These are phyloP conservation scores for Rhynchospora breviuscula DNA, from an alignment of 176 grass and related monocot genomes.

Conservation along the genomic window DNA sequence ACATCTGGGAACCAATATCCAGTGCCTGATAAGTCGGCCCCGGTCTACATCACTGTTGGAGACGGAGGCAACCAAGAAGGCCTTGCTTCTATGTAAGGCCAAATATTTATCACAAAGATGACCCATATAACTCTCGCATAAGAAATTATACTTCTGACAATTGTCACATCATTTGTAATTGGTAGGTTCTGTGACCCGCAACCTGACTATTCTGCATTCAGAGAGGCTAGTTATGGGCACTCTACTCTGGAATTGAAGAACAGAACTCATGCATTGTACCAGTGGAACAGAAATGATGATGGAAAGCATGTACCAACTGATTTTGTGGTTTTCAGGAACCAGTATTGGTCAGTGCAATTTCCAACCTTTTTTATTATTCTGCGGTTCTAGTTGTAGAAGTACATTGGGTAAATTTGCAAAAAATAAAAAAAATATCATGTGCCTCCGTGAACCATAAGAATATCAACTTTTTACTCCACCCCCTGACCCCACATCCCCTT, in stretches of 20 bases:
- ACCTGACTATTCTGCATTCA: conserved; percentile 88
- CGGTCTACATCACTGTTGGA: conserved; percentile 81
- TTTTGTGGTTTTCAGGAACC: conserved; percentile 74
- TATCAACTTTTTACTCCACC: neutral
- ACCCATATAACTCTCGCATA: neutral
- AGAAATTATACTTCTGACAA: neutral
- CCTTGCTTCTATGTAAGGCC: conserved; percentile 59
- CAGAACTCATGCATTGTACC: conserved; percentile 81
- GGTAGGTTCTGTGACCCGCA: conserved; percentile 71
- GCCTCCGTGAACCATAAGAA: neutral
- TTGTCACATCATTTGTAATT: neutral
- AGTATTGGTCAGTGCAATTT: conserved; percentile 58
- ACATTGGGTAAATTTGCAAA: neutral
- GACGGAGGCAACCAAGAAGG: conserved; percentile 98
- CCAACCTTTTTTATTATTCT: neutral
- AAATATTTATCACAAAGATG: neutral
- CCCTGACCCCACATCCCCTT: neutral
- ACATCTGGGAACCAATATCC: conserved; percentile 66
- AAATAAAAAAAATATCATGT: neutral
- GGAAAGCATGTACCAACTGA: conserved; percentile 62
- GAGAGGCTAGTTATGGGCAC: conserved; percentile 94
- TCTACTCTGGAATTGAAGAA: conserved; percentile 77
- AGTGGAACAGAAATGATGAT: conserved; percentile 90
- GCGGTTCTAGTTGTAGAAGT: neutral
- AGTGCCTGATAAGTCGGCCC: conserved; percentile 81